Evolutionary conservation across 768 basidiomycete genomes (phyloP).

Genomic region (Leccinum rimulosum): DNA sequence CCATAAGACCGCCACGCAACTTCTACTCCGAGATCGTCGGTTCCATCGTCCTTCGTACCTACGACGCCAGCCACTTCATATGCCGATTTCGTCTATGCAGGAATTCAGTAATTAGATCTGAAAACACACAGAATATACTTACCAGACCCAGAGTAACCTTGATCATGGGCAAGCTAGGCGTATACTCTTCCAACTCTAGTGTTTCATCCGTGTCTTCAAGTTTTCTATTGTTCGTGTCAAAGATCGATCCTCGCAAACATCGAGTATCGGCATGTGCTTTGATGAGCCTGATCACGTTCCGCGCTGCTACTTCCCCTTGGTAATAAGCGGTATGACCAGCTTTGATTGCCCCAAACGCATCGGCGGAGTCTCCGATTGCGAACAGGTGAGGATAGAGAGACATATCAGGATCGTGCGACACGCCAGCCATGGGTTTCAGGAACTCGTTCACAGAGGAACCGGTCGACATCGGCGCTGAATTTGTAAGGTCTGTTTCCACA

Average conservation of each 20-base stretch:
- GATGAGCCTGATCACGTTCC: slow-evolving; percentile 52
- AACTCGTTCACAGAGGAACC: neutral
- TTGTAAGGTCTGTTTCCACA: neutral
- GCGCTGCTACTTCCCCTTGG: slow-evolving; percentile 51
- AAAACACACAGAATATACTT: slow-evolving; percentile 15
- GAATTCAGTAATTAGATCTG: neutral
- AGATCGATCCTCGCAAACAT: neutral
- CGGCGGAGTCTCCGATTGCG: slow-evolving; percentile 60
- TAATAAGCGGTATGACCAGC: slow-evolving; percentile 58
- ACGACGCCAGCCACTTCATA: slow-evolving; percentile 48
- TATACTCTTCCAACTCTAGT: slow-evolving; percentile 41
- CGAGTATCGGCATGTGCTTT: slow-evolving; percentile 1
- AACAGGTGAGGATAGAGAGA: slow-evolving; percentile 52
- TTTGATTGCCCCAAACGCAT: slow-evolving; percentile 61
- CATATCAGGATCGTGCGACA: slow-evolving; percentile 16
- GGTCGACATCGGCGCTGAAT: neutral
- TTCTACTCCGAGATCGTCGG: slow-evolving; percentile 47
- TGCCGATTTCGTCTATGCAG: slow-evolving; percentile 37
- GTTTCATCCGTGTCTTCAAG: neutral
- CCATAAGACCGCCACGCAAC: slow-evolving; percentile 49
- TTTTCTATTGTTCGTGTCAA: neutral
- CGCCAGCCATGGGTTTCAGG: slow-evolving; percentile 6
- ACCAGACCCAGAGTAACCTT: slow-evolving; percentile 63
- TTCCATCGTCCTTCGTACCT: slow-evolving; percentile 42
- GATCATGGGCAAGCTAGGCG: slow-evolving; percentile 49